These are phyloP conservation scores for Cryptosporidium meleagridis DNA, from an alignment of 169 alveolate genomes.

Conservation along the genomic window DNA sequence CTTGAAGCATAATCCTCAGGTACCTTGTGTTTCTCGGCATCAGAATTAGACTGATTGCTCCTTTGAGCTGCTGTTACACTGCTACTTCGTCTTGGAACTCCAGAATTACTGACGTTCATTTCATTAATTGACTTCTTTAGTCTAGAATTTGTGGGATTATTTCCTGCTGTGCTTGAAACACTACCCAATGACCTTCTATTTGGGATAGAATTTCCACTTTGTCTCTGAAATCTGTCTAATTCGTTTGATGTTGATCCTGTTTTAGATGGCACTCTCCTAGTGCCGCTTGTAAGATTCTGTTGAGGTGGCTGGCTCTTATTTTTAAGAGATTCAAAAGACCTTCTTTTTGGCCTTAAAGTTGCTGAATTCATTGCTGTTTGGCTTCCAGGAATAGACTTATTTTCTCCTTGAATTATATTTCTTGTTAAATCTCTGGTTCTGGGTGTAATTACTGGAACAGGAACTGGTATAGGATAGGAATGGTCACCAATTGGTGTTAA, in stretches of 20 bases:
- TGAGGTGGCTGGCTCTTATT: constrained; percentile 30
- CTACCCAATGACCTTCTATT: constrained; percentile 9
- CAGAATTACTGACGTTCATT: neutral
- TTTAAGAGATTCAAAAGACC: constrained; percentile 19
- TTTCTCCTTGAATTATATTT: constrained; percentile 10
- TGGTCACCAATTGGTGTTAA: constrained; percentile 55
- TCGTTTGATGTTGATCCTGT: neutral
- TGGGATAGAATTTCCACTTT: neutral
- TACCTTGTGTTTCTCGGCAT: constrained; percentile 5
- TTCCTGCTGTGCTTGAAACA: constrained; percentile 8
- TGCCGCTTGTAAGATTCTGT: neutral
- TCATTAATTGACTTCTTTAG: constrained; percentile 10
- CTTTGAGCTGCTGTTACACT: constrained; percentile 14
- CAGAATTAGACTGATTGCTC: neutral
- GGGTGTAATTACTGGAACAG: constrained; percentile 73
- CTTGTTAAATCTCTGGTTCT: constrained; percentile 44
- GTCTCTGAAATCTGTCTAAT: constrained; percentile 5
- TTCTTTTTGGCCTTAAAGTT: constrained; percentile 26
- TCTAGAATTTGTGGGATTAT: neutral
- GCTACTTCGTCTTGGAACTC: constrained; percentile 10
- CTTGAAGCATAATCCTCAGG: constrained; percentile 44
- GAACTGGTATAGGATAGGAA: constrained; percentile 71
- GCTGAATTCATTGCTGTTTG: neutral
- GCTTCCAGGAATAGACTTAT: neutral
- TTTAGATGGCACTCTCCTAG: neutral